Base-by-base conservation (phyloP, 179 eudicot species). In the Spinacia oleracea region DNA sequence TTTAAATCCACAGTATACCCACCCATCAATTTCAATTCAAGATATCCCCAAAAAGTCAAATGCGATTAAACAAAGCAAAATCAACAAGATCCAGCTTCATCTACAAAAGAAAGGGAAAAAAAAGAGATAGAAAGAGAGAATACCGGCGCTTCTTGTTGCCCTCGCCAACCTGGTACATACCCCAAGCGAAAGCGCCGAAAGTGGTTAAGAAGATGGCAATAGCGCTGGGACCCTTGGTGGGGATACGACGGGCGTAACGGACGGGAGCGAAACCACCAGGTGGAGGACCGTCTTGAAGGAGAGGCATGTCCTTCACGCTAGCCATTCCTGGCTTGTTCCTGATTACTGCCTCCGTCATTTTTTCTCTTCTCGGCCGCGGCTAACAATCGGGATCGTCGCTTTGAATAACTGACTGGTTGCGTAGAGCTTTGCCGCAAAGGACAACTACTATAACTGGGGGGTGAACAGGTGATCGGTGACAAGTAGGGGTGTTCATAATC, bases 111-210 rank as follows among this genome's bases (percentile, higher is more conserved):
- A 9, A 1, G 9, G 10, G 9, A 23, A 59, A 32, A 29, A 15
- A 56, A 65, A 40, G 23, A 35, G 46, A 55, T 2, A 38, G 35
- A 56, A 9, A 38, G 8, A 34, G 1, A 14, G 6, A n/a, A 5
- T 75, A 93, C 98, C 98, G 86, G 71, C 99, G 99, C 84, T 88
- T 90, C 84, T 91, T 91, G 85, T 96, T 96, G 83, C 99, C 99
- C 73, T 83, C 66, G 74, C 99, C 99, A 76, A 96, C 99, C 87
- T 96, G 89, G 79, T 93, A 93, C 98, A 96, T 93, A 51, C 99
- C 99, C 93, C 94, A 96, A n/a, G 97, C 82, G 86, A 96, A 96
- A 72, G 79, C 87, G 25, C 98, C 98, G 66, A 91, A 83, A 55
- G 98, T 66, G 9, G 92, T 80, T 68, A 93, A 84, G 79, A 96